Conservation (phyloP, 768 basidiomycete genomes). For the Trametes cubensis region DNA sequence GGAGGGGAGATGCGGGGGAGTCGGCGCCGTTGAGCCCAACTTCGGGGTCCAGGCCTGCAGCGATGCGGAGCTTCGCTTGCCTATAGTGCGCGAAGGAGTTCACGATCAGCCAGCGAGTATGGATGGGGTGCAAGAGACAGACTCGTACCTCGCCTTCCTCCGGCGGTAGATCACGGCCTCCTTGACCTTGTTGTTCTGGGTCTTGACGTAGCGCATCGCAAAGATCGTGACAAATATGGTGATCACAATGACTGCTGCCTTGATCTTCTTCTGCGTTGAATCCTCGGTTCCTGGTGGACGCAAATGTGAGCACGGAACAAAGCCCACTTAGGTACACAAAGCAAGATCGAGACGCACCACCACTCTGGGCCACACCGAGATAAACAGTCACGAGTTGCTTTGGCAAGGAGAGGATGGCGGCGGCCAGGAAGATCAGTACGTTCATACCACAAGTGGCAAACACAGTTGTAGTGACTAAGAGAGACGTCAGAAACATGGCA, state of each 20-base stretch:
- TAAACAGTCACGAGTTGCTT: slow-evolving; percentile 93
- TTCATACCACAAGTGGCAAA: slow-evolving; percentile 88
- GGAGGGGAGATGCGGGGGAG: neutral
- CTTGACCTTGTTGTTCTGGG: slow-evolving; percentile 65
- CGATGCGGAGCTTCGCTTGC: slow-evolving; percentile 17
- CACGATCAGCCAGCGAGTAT: no score
- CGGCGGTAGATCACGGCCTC: slow-evolving; percentile 63
- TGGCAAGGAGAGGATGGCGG: slow-evolving; percentile 80
- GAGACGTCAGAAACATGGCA: neutral
- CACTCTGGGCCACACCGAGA: slow-evolving; percentile 70
- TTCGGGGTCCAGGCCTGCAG: slow-evolving; percentile 9
- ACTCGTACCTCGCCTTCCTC: slow-evolving; percentile 62
- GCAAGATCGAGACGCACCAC: slow-evolving; percentile 10
- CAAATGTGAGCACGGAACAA: neutral
- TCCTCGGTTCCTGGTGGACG: slow-evolving; percentile 31
- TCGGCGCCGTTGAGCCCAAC: neutral
- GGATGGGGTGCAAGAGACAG: no score
- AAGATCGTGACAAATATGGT: slow-evolving; percentile 71
- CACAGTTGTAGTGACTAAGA: slow-evolving; percentile 77
- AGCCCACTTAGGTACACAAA: neutral
- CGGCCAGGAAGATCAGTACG: slow-evolving; percentile 71
- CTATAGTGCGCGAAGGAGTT: neutral
- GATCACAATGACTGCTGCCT: slow-evolving; percentile 63
- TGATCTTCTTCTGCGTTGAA: slow-evolving; percentile 55
- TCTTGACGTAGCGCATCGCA: slow-evolving; percentile 82